Percentiles rank a stretch among this genome's conserved stretches.
These are phyloP conservation scores for Triticum monococcum DNA, from an alignment of 176 grass and related monocot genomes.

Conservation along the genomic window DNA sequence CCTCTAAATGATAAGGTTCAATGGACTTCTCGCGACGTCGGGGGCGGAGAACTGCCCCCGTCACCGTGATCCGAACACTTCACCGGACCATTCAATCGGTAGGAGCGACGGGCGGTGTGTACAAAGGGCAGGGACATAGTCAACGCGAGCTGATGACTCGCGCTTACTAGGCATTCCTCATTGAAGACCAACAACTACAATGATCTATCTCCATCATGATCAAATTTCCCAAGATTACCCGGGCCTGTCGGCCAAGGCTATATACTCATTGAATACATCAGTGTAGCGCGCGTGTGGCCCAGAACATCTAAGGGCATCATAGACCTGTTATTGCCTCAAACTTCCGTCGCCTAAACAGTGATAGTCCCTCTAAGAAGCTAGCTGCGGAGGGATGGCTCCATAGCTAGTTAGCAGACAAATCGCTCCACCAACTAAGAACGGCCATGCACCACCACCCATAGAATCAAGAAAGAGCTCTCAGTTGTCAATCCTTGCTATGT, in stretches of 20 bases:
- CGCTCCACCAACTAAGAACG: conserved; percentile 58
- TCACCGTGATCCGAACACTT: not conserved
- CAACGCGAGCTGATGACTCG: not conserved
- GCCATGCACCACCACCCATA: conserved; percentile 52
- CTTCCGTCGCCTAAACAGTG: conserved; percentile 58
- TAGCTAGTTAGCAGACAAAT: conserved; percentile 38
- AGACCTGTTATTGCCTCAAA: conserved; percentile 85
- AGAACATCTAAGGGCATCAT: conserved; percentile 95
- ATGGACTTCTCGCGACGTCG: conserved; percentile 10
- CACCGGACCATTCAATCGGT: not conserved
- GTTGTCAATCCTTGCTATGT: conserved; percentile 73
- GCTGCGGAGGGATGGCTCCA: conserved; percentile 51
- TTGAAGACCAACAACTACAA: conserved; percentile 81
- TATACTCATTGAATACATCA: conserved; percentile 85
- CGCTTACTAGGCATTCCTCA: conserved; percentile 30
- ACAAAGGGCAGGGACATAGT: too few relatives aligned
- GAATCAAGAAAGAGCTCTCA: conserved; percentile 61
- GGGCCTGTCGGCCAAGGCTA: conserved; percentile 66
- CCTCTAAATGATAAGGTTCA: conserved; percentile 54
- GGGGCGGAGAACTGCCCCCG: not conserved
- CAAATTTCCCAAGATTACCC: conserved; percentile 82
- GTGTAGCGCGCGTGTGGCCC: conserved; percentile 70
- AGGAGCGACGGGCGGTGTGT: too few relatives aligned
- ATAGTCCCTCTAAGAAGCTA: conserved; percentile 89
- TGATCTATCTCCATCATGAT: conserved; percentile 80